Conservation (phyloP, 2,329 filamentous ascomycete genomes). For the Exophiala lecanii-corni region DNA sequence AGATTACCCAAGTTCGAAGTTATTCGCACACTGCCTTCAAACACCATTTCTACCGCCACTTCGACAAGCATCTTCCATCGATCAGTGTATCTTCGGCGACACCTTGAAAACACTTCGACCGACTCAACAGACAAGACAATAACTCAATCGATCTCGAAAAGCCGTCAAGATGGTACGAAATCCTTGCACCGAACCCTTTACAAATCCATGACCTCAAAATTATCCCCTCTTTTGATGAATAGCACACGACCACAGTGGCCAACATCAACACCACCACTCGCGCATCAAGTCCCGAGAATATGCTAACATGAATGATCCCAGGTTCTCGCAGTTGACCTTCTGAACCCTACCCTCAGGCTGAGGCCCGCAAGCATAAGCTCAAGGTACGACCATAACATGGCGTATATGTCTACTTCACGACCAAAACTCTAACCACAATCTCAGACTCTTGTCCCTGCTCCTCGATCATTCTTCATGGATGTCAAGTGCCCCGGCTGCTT, state of each 20-base stretch:
- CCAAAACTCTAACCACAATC: constrained; percentile 13
- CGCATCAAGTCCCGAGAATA: constrained; percentile 9
- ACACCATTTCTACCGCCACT: constrained; percentile 19
- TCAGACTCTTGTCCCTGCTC: constrained; percentile 87
- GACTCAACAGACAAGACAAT: constrained; percentile 2
- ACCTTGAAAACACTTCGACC: constrained; percentile 33
- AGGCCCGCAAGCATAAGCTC: constrained; percentile 99
- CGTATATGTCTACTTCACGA: background rate
- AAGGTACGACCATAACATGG: constrained; percentile 65
- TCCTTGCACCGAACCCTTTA: constrained; percentile 3
- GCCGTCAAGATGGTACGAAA: constrained; percentile 66
- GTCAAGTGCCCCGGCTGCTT: constrained; percentile 99
- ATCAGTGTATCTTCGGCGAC: constrained; percentile 28
- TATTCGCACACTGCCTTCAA: constrained; percentile 17
- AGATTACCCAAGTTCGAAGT: constrained; percentile 14
- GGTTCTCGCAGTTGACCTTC: constrained; percentile 99
- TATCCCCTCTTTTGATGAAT: constrained; percentile 11
- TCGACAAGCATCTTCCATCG: constrained; percentile 31
- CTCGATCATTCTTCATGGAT: constrained; percentile 99
- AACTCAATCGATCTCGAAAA: constrained; percentile 24
- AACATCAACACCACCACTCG: constrained; percentile 19
- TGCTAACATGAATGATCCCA: constrained; percentile 40
- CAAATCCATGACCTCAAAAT: constrained; percentile 20
- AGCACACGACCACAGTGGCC: constrained; percentile 26
- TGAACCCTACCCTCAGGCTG: constrained; percentile 97